phyloP scores from a whole-genome alignment of 768 basidiomycete genomes.

The Rhizopogon rudus region DNA sequence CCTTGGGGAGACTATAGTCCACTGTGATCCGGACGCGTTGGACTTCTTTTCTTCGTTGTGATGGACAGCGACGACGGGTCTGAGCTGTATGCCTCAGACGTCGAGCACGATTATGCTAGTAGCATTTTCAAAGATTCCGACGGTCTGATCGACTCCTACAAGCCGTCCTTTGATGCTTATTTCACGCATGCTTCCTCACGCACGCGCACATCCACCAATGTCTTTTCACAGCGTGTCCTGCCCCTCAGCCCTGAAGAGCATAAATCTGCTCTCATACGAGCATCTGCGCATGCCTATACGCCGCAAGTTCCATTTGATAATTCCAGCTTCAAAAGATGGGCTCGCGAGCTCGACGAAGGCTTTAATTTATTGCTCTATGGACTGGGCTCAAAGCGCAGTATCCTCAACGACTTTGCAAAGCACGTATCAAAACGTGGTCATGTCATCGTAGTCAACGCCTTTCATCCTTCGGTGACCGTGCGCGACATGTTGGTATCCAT shows the following conservation, averaged over 20 bases:
- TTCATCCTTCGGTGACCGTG: slow-evolving; percentile 61
- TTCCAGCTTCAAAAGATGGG: slow-evolving; percentile 52
- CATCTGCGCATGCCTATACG: slow-evolving; percentile 9
- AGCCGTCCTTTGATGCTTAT: slow-evolving; percentile 82
- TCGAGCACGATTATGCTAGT: slow-evolving; percentile 12
- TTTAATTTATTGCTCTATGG: slow-evolving; percentile 91
- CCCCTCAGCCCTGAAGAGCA: slow-evolving; percentile 70
- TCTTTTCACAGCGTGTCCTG: slow-evolving; percentile 71
- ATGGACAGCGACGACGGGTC: slow-evolving; percentile 23
- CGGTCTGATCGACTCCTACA: slow-evolving; percentile 8
- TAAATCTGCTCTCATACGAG: slow-evolving; percentile 22
- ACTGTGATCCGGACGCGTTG: too few species aligned
- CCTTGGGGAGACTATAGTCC: too few species aligned
- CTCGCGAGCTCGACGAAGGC: slow-evolving; percentile 70
- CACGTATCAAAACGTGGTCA: slow-evolving; percentile 58
- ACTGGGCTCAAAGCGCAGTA: slow-evolving; percentile 76
- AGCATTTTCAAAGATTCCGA: slow-evolving; percentile 3
- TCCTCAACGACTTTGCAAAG: slow-evolving; percentile 73
- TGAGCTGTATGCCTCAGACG: slow-evolving; percentile 24
- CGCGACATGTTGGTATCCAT: slow-evolving; percentile 66
- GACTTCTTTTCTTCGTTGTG: background rate
- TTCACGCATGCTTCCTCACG: slow-evolving; percentile 61
- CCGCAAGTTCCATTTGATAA: slow-evolving; percentile 6
- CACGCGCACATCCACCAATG: slow-evolving; percentile 68
- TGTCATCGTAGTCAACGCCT: slow-evolving; percentile 76